Percentiles rank a stretch among this genome's conserved stretches.
Evolutionary conservation across 495 filamentous ascomycete genomes (phyloP).

Genomic region (Lasiosphaeriaceae sp.): DNA sequence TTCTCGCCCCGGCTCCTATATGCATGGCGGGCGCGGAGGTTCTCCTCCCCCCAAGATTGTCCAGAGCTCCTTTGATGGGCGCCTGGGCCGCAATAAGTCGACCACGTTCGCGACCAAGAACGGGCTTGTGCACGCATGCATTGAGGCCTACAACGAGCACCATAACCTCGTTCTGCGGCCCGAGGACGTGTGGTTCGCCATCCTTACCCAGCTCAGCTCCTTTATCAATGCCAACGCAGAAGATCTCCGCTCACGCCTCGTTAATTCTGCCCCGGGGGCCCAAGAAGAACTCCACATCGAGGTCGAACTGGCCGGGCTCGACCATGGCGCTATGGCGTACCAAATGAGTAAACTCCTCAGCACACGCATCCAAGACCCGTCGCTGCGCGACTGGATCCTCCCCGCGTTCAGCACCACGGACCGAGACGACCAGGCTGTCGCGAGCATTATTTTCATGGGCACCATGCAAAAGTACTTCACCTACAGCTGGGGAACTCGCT

Average conservation of each 20-base stretch:
- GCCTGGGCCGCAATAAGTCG: constrained; percentile 18
- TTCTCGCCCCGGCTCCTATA: too few relatives aligned
- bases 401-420: constrained; percentile 45
- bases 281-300: constrained; percentile 43
- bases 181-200: constrained; percentile 60
- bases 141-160: constrained; percentile 52
- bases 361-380: constrained; percentile 32
- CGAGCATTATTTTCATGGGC: constrained; percentile 43
- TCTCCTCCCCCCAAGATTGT: constrained; percentile 19
- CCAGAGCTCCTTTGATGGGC: constrained; percentile 28
- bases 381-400: constrained; percentile 38
- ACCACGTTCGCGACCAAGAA: constrained; percentile 40
- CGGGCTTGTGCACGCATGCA: constrained; percentile 47
- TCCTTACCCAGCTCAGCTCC: constrained; percentile 51
- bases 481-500: constrained; percentile 34
- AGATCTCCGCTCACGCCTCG: constrained; percentile 40
- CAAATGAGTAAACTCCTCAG: constrained; percentile 37
- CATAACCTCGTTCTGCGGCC: constrained; percentile 54
- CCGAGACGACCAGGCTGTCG: constrained; percentile 36
- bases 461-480: constrained; percentile 46
- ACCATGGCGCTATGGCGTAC: constrained; percentile 36
- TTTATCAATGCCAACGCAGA: constrained; percentile 49
- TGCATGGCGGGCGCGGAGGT: too few relatives aligned
- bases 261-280: constrained; percentile 13
- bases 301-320: constrained; percentile 24